Evolutionary conservation across 805 yeast genomes (phyloP).

Genomic region (Teunomyces pallodes): DNA sequence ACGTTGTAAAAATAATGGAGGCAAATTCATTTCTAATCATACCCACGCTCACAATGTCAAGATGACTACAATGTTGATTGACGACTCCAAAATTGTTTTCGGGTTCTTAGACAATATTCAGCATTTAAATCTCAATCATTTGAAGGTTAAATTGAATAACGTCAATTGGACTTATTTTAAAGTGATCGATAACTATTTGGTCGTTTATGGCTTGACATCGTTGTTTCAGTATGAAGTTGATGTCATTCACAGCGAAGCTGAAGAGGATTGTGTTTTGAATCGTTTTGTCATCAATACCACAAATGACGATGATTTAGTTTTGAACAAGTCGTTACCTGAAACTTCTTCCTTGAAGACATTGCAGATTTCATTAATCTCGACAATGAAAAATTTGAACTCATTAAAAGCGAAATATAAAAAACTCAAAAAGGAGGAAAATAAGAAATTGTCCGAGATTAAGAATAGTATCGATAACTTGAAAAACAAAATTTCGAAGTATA

Average conservation of each 20-base stretch:
- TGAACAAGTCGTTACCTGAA: slow-evolving; percentile 24
- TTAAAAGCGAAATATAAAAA: slow-evolving; percentile 26
- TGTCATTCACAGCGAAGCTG: slow-evolving; percentile 12
- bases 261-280: slow-evolving; percentile 13
- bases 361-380: slow-evolving; percentile 31
- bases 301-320: slow-evolving; percentile 16
- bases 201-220: slow-evolving; percentile 37
- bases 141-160: slow-evolving; percentile 29
- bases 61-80: slow-evolving; percentile 25
- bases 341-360: slow-evolving; percentile 30
- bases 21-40: slow-evolving; percentile 12
- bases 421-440: slow-evolving; percentile 38
- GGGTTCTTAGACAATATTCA: slow-evolving; percentile 17
- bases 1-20: slow-evolving; percentile 21
- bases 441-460: slow-evolving; percentile 28
- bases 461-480: slow-evolving; percentile 32
- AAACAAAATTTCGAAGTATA: slow-evolving; percentile 30
- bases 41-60: slow-evolving; percentile 5
- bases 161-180: slow-evolving; percentile 33
- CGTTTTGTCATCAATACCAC: slow-evolving; percentile 32
- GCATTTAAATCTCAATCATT: slow-evolving; percentile 6
- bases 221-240: slow-evolving; percentile 37
- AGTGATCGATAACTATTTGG: slow-evolving; percentile 16
- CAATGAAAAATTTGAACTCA: slow-evolving; percentile 24
- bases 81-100: slow-evolving; percentile 29